phyloP scores from a whole-genome alignment of 768 basidiomycete genomes.

The Rossbeevera mucosa region DNA sequence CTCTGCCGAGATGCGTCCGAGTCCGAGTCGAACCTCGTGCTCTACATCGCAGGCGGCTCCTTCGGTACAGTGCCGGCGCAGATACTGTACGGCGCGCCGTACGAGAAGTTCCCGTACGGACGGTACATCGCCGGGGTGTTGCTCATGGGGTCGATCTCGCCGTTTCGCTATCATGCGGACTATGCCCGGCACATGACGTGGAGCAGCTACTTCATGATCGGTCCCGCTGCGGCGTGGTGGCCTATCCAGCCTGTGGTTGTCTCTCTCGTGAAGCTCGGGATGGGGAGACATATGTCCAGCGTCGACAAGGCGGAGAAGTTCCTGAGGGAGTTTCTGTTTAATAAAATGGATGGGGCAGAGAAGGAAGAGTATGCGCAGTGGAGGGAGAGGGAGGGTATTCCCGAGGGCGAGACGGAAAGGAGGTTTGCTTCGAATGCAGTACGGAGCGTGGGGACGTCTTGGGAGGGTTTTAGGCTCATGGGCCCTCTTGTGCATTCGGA shows the following conservation, averaged over 20 bases:
- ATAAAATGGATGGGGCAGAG: conserved; percentile 37
- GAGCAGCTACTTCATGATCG: conserved; percentile 42
- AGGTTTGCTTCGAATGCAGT: conserved; percentile 39
- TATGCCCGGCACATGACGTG: conserved; percentile 46
- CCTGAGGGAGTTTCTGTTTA: conserved; percentile 36
- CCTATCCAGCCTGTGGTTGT: conserved; percentile 36
- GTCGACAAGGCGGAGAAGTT: conserved; percentile 40
- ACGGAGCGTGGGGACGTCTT: conserved; percentile 45
- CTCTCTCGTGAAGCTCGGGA: conserved; percentile 28
- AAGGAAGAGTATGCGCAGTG: conserved; percentile 35
- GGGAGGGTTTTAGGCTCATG: conserved; percentile 49
- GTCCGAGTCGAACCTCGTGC: conserved; percentile 16
- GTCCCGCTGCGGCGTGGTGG: conserved; percentile 40
- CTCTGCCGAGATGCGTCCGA: conserved; percentile 18
- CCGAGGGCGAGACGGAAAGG: conserved; percentile 42
- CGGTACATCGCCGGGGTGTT: conserved; percentile 43
- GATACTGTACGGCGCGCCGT: conserved; percentile 50
- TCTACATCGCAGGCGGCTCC: conserved; percentile 51
- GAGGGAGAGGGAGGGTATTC: conserved; percentile 36
- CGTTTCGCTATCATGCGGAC: conserved; percentile 41
- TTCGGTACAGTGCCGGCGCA: conserved; percentile 54
- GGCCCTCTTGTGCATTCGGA: conserved; percentile 42
- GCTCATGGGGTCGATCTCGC: conserved; percentile 44
- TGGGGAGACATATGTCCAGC: conserved; percentile 36
- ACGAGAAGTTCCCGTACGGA: conserved; percentile 48